Evolutionary conservation across 1,284 basidiomycete species (phyloP), one percentile per base, ranked within the genome.

Genomic region (Rhodotorula sp.): DNA sequence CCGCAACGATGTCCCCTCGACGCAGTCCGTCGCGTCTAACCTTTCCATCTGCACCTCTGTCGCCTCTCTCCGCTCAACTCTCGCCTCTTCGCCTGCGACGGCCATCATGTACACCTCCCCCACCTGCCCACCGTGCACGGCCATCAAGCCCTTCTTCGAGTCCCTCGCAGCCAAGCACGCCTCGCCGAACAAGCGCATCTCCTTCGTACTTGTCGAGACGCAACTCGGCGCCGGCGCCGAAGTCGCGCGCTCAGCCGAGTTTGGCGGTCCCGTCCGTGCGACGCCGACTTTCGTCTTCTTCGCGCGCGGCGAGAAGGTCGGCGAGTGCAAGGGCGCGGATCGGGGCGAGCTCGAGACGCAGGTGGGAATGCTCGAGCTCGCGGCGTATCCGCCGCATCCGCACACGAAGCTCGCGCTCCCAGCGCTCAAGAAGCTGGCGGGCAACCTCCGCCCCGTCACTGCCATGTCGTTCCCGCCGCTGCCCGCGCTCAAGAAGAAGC

Each of bases 201-300:
- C 72, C 2, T 82, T 82, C 61, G 77, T 78, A 7, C 72, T 80
- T 41, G 78, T 81, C 60, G 80, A 82, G 53, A 80, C 78, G 41
- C 70, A 71, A 12, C 60, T 69, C 25, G 78, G 77, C 2, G 62
- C 60, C 19, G 74, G 78, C 23, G 64, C 27, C 1, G 44, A 60
- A 41, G 49, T 77, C 13, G 78, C 77, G 4, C 53, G 55, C 4
- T 46, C 66, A 27, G 59, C 55, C 49, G 66, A 70, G 61, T 68
- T 75, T 48, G 73, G 68, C 23, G 71, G 73, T 53, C 63, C 66
- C 17, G 63, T 82, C 21, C 55, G 69, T 4, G 81, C 79, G 19
- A 81, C 80, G 3, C 81, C 81, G 23, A 81, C 80, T 0, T 77
- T 82, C 70, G 75, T 76, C 44, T 77, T 81, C 41, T 81, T 79